Evolutionary conservation across 306 rosid species (phyloP).

Genomic region (Aeschynomene evenia): DNA sequence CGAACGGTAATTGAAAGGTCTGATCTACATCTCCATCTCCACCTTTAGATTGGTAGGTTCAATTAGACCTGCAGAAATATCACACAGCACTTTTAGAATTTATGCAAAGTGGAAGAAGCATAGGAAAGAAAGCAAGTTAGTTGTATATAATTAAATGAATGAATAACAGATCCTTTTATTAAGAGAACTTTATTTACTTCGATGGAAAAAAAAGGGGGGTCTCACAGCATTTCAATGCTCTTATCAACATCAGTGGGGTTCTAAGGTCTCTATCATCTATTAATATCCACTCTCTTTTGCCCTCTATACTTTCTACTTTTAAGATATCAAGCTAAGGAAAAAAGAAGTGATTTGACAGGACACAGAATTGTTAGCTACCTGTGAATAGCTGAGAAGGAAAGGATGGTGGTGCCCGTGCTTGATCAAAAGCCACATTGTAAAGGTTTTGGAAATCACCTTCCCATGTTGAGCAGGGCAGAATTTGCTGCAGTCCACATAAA

Average conservation of each 20-base stretch:
- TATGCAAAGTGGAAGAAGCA: slow-evolving; percentile 2
- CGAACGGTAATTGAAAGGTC: slow-evolving; percentile 36
- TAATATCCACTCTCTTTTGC: slow-evolving; percentile 32
- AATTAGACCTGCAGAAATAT: slow-evolving; percentile 59
- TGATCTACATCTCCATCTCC: slow-evolving; percentile 74
- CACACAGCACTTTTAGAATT: slow-evolving; percentile 31
- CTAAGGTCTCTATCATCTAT: slow-evolving; percentile 35
- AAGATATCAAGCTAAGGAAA: slow-evolving; percentile 19
- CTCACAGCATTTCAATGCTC: slow-evolving; percentile 19
- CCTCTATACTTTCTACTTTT: slow-evolving; percentile 29
- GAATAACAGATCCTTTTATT: background rate
- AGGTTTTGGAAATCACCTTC: slow-evolving; percentile 61
- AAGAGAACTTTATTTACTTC: background rate
- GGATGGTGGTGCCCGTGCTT: slow-evolving; percentile 45
- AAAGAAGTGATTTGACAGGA: slow-evolving; percentile 30
- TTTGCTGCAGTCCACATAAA: slow-evolving; percentile 40
- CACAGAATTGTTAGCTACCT: slow-evolving; percentile 42
- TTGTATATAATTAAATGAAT: slow-evolving; percentile 21
- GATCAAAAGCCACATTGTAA: slow-evolving; percentile 46
- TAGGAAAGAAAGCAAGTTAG: slow-evolving; percentile 14
- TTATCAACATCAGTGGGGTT: slow-evolving; percentile 31
- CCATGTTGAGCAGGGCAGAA: slow-evolving; percentile 53
- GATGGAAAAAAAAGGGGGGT: background rate
- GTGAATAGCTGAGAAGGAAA: slow-evolving; percentile 48
- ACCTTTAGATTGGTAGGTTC: slow-evolving; percentile 70